Base-by-base conservation (phyloP, 164 flowering plant genomes). In the Platanus orientalis region DNA sequence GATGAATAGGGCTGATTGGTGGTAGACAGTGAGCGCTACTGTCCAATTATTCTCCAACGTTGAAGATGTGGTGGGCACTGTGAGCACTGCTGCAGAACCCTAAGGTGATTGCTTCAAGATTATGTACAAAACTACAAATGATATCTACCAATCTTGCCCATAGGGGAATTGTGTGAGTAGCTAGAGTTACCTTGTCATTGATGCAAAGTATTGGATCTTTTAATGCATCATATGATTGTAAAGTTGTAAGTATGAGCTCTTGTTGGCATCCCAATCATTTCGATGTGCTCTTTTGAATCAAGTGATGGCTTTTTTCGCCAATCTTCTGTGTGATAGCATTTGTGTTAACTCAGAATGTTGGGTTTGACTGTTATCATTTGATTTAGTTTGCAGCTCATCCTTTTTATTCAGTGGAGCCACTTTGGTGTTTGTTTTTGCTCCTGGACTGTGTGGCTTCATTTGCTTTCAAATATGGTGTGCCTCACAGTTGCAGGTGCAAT, bases 361-460 rank as follows among this genome's bases (percentile, higher is more conserved):
- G 64, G 59, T 24, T 23, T 54, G 64, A 64, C 6, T 47, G 47
- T 25, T 54, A 65, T 49, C 62, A 65, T 70, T 39, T 55, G 42
- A 52, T 55, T 65, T 48, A 54, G 51, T 50, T 28, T 20, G 25
- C 42, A 28, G 56, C 62, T 27, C 27, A 56, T 34, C 19, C 7
- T 7, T 51, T 48, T 51, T 13, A 27, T 45, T 49, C 26, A 16
- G 32, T 39, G 57, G 62, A 29, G 53, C 32, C 54, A 29, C 42
- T 40, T 59, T 36, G 20, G 40, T 51, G 59, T 30, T 60, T 60
- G 13, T 19, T 21, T 60, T 39, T 21, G 44, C 40, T 60, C 34
- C 60, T 53, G 20, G 24, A 53, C 54, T 53, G 47, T 55, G 42
- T 17, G 54, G 57, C 58, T 20, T 55, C 42, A 54, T 60, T 30